Base-by-base conservation (phyloP, 1,284 basidiomycete genomes). In the Irpex sp. region DNA sequence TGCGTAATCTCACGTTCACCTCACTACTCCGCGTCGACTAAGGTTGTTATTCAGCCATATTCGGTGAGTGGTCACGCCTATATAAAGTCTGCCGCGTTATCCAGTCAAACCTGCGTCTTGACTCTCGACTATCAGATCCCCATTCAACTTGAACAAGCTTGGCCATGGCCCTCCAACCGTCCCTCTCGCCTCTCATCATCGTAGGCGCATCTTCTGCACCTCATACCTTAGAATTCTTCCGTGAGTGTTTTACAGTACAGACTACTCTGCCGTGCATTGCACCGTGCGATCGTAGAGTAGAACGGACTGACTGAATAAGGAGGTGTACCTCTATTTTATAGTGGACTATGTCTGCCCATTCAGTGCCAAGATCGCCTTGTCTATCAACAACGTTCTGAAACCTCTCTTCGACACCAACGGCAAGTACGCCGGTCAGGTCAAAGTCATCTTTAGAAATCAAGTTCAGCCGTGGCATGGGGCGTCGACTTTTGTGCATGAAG, bases 341-440 rank as follows among this genome's bases (percentile, higher is more conserved):
- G 90, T 92, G 75, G 94, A 95, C 77, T 93, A 92, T 72, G 89
- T 94, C 68, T 96, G 95, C 72, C 95, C 95, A 0, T 96, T 85
- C 81, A 90, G 88, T 66, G 84, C 83, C 11, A 92, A 91, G 75
- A 70, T 90, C 57, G 78, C 85, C 2, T 70, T 78, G 19, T 78
- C 81, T n/a, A 83, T 92, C 64, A 83, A 92, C 55, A 76, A 68
- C 6, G 77, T 89, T 57, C 76, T 92, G 57, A 83, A 80, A 65
- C 90, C 89, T 17, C 75, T 83, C 63, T 71, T 92, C 63, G 77
- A 77, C 17, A 71, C 79, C 15, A 86, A 85, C 13, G 90, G 91
- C 13, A 81, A 83, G 71, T 94, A 94, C 74, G 80, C 83, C 7
- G 89, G 88, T 47, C 90, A 91, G 74, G 86, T 95, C 63, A 92